Percentiles rank a stretch among this genome's conserved stretches.
Evolutionary conservation across 148 eudicot genomes (phyloP).

Genomic region (Mesembryanthemum crystallinum): DNA sequence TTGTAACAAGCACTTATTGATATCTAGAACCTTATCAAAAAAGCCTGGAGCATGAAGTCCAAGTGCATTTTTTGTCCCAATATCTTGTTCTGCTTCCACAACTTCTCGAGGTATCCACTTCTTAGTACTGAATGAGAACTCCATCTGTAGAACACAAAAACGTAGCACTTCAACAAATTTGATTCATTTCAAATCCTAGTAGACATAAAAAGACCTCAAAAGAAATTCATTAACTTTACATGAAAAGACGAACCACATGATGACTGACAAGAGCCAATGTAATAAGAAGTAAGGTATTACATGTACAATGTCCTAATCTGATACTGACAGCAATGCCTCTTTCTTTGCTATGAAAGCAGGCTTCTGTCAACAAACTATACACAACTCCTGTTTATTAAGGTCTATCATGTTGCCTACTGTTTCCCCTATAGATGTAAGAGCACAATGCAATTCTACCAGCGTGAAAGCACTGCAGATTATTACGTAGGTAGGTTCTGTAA

Average conservation of each 20-base stretch:
- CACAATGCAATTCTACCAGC: background rate
- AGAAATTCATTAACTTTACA: background rate
- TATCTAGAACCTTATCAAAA: constrained; percentile 83
- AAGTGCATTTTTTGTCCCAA: constrained; percentile 54
- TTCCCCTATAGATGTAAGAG: background rate
- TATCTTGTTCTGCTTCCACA: constrained; percentile 39
- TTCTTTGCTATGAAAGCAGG: no score
- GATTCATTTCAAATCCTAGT: background rate
- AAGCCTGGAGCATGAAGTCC: constrained; percentile 98
- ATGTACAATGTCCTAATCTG: no score
- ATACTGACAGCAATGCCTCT: no score
- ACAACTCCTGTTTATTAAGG: background rate
- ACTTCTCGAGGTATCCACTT: constrained; percentile 70
- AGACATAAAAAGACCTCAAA: background rate
- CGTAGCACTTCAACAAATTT: constrained; percentile 3
- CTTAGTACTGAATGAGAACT: constrained; percentile 75
- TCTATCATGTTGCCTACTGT: background rate
- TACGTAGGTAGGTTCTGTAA: background rate
- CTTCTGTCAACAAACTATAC: background rate
- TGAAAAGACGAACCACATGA: background rate
- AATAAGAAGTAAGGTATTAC: background rate
- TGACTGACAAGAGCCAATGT: background rate
- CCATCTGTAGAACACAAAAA: constrained; percentile 63
- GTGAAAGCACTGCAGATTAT: background rate
- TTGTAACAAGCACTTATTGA: constrained; percentile 78